Base-by-base conservation (phyloP, 2,329 filamentous ascomycete species). In the Penicillium polonicum region DNA sequence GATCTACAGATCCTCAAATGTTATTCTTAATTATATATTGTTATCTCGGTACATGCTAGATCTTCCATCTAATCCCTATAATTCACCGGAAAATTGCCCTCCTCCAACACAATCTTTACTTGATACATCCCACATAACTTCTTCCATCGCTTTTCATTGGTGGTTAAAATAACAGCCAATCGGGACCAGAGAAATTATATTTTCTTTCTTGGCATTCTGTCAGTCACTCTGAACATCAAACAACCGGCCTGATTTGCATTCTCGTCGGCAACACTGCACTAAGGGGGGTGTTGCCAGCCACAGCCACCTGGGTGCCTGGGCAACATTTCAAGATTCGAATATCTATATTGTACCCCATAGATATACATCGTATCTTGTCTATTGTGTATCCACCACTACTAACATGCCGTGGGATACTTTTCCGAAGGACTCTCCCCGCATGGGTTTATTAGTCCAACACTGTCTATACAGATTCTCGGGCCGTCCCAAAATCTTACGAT, bases 131-230 rank as follows among this genome's bases (percentile, higher is more conserved):
- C 27, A 19, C 45, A 43, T 15, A 41, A 23, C 51, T 27, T 55
- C 38, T 55, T 50, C 52, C 52, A n/a, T 3, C 15, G 45, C 1
- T 50, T 55, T 9, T 55, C 3, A 50, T 55, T 43, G 52, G 52
- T 15, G 38, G 52, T 23, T 36, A 15, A 27, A 42, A 50, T 1
- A 19, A 17, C 45, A 42, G 38, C 52, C 52, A 55, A 55, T 50
- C 45, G 29, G 38, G 43, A 33, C 8, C 15, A 50, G 17, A 17
- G 23, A 3, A 15, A 41, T 21, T 13, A 4, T 13, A 23, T 42
- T 33, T 41, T 9, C 3, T 45, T 19, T 31, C 41, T 46, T 39
- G 48, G 48, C 54, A 33, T 19, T 33, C 3, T 27, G 19, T 42
- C 36, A 8, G 12, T 38, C 15, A 7, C 25, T 15, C 19, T 31